phyloP scores from a whole-genome alignment of 2,329 filamentous ascomycete species.

The Trichophyton mentagrophytes region DNA sequence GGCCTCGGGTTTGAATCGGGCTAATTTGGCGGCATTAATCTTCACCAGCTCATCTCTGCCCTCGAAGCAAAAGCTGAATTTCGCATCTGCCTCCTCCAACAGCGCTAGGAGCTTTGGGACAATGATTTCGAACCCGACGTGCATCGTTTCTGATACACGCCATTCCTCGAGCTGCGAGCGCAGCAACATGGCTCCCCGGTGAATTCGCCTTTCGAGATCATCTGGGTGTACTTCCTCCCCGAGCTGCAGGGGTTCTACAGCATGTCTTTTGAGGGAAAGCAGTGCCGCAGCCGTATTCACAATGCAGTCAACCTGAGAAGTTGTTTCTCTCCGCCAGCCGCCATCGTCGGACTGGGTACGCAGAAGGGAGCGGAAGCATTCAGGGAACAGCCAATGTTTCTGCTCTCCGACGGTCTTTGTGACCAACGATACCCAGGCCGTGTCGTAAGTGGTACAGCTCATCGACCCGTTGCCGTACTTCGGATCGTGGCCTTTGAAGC shows the following conservation, averaged over 20 bases:
- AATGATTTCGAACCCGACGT: constrained; percentile 28
- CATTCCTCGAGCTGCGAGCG: too few species aligned
- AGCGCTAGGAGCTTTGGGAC: constrained; percentile 22
- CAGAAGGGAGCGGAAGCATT: constrained; percentile 22
- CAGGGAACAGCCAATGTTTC: constrained; percentile 22
- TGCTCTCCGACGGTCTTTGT: constrained; percentile 12
- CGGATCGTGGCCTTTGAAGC: too few species aligned
- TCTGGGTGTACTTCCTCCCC: too few species aligned
- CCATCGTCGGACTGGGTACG: constrained; percentile 20
- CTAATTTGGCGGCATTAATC: constrained; percentile 15
- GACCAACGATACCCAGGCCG: constrained; percentile 26
- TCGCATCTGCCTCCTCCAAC: constrained; percentile 14
- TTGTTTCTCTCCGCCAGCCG: constrained; percentile 12
- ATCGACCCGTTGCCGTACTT: constrained; percentile 14
- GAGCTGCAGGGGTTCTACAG: too few species aligned
- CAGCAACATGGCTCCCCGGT: too few species aligned
- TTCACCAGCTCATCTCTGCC: neutral
- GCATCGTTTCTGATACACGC: constrained; percentile 15
- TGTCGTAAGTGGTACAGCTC: constrained; percentile 23
- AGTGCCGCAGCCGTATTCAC: constrained; percentile 25
- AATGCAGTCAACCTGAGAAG: constrained; percentile 22
- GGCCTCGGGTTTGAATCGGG: constrained; percentile 19
- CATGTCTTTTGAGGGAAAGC: constrained; percentile 15
- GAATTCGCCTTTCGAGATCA: too few species aligned
- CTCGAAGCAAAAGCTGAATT: constrained; percentile 17